These are phyloP conservation scores for Talaromyces borbonicus DNA, from an alignment of 495 filamentous ascomycete species.

Conservation along the genomic window DNA sequence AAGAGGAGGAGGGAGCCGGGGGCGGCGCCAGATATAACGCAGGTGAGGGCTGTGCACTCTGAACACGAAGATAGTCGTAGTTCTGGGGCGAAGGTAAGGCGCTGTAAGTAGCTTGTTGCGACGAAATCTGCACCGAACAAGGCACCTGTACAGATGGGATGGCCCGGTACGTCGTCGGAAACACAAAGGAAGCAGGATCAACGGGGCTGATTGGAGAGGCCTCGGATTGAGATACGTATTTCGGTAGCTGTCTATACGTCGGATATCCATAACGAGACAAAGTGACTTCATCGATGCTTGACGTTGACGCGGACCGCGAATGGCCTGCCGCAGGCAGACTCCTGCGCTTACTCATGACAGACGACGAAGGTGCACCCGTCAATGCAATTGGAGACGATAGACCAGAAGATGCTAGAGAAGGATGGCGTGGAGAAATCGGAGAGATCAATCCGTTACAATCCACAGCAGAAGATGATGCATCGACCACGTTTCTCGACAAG, in stretches of 20 bases:
- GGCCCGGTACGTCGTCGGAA: slow-evolving; percentile 24
- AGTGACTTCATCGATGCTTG: slow-evolving; percentile 55
- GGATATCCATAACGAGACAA: slow-evolving; percentile 67
- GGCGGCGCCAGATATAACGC: slow-evolving; percentile 29
- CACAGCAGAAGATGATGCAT: slow-evolving; percentile 39
- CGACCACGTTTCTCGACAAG: slow-evolving; percentile 49
- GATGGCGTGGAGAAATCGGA: slow-evolving; percentile 34
- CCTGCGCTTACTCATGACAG: slow-evolving; percentile 35
- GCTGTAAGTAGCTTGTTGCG: slow-evolving; percentile 23
- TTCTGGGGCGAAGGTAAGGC: slow-evolving; percentile 25
- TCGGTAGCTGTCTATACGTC: slow-evolving; percentile 68
- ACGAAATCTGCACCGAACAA: slow-evolving; percentile 16
- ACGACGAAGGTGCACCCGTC: slow-evolving; percentile 16
- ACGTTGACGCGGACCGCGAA: slow-evolving; percentile 55
- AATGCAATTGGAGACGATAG: slow-evolving; percentile 58
- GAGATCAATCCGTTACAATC: slow-evolving; percentile 47
- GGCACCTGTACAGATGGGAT: slow-evolving; percentile 9
- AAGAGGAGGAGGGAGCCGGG: slow-evolving; percentile 26
- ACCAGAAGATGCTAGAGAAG: slow-evolving; percentile 27
- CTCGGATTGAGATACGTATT: slow-evolving; percentile 47
- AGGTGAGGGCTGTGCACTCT: slow-evolving; percentile 40
- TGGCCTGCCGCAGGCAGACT: slow-evolving; percentile 27
- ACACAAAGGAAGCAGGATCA: slow-evolving; percentile 35
- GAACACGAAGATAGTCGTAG: slow-evolving; percentile 30
- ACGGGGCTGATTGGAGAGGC: slow-evolving; percentile 36